These are phyloP conservation scores for Kondoa subrosea DNA, from an alignment of 768 basidiomycete species.

Conservation along the genomic window DNA sequence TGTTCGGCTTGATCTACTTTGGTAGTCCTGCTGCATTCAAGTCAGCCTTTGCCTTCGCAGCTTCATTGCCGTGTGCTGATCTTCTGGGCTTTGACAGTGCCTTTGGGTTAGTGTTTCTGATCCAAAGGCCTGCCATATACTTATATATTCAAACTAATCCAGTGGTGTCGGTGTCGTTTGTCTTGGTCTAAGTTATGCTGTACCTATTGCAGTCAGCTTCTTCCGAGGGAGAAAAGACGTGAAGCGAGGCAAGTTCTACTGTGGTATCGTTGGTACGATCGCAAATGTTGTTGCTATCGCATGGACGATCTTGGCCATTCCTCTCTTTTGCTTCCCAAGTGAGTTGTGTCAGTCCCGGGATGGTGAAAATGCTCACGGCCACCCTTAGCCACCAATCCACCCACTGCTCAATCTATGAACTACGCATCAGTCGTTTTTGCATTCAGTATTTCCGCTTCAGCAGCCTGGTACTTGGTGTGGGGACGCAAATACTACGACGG, in stretches of 20 bases:
- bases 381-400: not conserved
- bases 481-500: not conserved
- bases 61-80: too few relatives aligned
- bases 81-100: too few relatives aligned
- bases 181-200: not conserved
- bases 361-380: too few relatives aligned
- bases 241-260: not conserved
- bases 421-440: not conserved
- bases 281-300: not conserved
- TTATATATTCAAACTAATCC: too few relatives aligned
- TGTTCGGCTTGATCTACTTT: slow-evolving; percentile 49
- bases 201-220: not conserved
- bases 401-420: not conserved
- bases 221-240: slow-evolving; percentile 1
- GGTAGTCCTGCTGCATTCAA: slow-evolving; percentile 46
- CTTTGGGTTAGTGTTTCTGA: too few relatives aligned
- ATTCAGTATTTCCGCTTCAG: not conserved
- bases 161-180: slow-evolving; percentile 2
- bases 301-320: not conserved
- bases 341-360: too few relatives aligned
- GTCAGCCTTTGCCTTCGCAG: too few relatives aligned
- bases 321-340: not conserved
- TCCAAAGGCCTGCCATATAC: too few relatives aligned
- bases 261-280: not conserved
- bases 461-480: not conserved